Base-by-base conservation (phyloP, 1,139 yeast species). In the Nadsonia starkeyi-henricii region DNA sequence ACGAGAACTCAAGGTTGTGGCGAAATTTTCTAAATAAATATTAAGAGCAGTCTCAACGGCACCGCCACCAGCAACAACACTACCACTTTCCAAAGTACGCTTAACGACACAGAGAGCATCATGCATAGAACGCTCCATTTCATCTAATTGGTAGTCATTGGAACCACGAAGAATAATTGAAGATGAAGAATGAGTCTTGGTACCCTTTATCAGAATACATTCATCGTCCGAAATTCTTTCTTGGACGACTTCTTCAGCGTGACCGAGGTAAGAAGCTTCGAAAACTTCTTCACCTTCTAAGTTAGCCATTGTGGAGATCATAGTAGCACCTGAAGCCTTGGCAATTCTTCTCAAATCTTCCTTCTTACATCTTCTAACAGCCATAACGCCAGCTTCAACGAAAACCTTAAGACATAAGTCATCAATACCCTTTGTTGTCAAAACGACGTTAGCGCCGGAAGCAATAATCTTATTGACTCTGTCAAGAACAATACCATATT, bases 51-150 rank as follows among this genome's bases (percentile, higher is more conserved):
- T 75, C 70, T 93, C 99, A 45, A 91, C 98, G 20, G 97, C 96
- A 54, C 99, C 99, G 55, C 98, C 99, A 51, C 99, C 99, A 45
- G 98, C 97, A 9, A 93, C 98, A 51, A 93, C 93, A 56, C 77
- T 70, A 17, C 97, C 97, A 61, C 93, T 80, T 68, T 93, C 99
- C 57, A 93, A 76, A 18, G 98, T 88, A 65, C 98, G 81, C 71
- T 93, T 93, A 45, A 93, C 96, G 41, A 91, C 98, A 45, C 89
- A 81, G 57, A 93, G 73, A 1, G 98, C 85, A 65, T 93, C 99
- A 62, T 88, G 96, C 52, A 93, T 68, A 1, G 96, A 85, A 67
- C 99, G 79, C 70, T 93, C 96, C 97, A 93, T 91, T 71, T 93
- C 99, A 66, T 93, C 99, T 57, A 93, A 74, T 44, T 95, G 83